Conservation (phyloP, 176 grass and related monocot genomes). For the Chloris gayana region DNA sequence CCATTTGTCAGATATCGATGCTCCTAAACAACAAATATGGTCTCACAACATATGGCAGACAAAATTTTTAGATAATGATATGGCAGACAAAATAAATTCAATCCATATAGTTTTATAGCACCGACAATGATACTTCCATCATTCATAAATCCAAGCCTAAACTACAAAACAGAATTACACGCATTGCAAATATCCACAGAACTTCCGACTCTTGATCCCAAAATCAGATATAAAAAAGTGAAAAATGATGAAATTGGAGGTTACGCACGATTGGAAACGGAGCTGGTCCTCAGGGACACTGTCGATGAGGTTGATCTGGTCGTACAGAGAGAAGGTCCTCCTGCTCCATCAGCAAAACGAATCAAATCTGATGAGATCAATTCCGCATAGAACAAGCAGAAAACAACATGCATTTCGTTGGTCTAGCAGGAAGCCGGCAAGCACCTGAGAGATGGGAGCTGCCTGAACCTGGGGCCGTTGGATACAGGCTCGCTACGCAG, state of each 20-base stretch:
- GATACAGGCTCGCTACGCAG: conserved; percentile 56
- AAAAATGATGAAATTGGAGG: neutral
- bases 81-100: neutral
- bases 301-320: conserved; percentile 99
- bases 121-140: neutral
- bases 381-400: neutral
- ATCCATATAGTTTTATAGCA: neutral
- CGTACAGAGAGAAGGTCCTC: conserved; percentile 92
- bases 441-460: conserved; percentile 81
- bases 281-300: conserved; percentile 77
- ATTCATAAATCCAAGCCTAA: neutral
- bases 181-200: neutral
- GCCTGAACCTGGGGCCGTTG: conserved; percentile 43
- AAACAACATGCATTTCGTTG: neutral
- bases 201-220: neutral
- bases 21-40: neutral
- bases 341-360: conserved; percentile 36
- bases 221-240: neutral
- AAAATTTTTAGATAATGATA: no score
- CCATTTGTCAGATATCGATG: neutral
- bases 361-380: neutral
- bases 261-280: conserved; percentile 93
- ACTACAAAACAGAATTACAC: neutral
- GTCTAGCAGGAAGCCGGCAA: neutral
- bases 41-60: neutral